phyloP scores from a whole-genome alignment of 306 rosid species.

The Cicer judaicum region DNA sequence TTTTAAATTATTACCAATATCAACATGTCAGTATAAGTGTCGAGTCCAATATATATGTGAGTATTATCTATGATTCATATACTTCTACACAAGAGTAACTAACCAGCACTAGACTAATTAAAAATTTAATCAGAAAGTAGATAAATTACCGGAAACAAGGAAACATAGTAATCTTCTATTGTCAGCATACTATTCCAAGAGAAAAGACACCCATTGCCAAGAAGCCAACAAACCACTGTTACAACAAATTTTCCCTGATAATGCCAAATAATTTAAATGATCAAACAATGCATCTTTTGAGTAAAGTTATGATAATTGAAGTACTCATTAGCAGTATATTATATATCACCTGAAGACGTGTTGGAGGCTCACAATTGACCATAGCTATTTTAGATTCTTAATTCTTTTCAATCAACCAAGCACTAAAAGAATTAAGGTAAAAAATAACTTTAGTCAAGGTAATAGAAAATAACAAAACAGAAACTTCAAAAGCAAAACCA shows the following conservation, averaged over 20 bases:
- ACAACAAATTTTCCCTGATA: conserved; percentile 73
- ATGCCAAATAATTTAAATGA: conserved; percentile 23
- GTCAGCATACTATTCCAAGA: conserved; percentile 96
- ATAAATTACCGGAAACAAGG: conserved; percentile 76
- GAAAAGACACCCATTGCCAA: conserved; percentile 87
- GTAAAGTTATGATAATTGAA: neutral
- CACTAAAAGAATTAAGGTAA: conserved; percentile 16
- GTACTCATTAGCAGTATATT: neutral
- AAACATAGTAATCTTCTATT: conserved; percentile 74
- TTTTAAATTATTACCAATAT: too few species aligned
- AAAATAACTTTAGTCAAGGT: conserved; percentile 13
- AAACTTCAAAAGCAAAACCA: neutral
- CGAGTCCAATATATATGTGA: too few species aligned
- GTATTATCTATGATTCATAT: too few species aligned
- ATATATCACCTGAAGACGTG: conserved; percentile 57
- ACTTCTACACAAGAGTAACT: too few species aligned
- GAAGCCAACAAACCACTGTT: conserved; percentile 75
- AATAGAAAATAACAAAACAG: neutral
- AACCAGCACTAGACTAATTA: too few species aligned
- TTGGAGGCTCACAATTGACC: conserved; percentile 48
- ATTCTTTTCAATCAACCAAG: conserved; percentile 45
- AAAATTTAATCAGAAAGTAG: conserved; percentile 13
- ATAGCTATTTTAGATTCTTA: conserved; percentile 41
- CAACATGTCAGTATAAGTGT: too few species aligned
- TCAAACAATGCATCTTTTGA: conserved; percentile 9